Base-by-base conservation (phyloP, 805 yeast species). In the Teunomyces stri region DNA sequence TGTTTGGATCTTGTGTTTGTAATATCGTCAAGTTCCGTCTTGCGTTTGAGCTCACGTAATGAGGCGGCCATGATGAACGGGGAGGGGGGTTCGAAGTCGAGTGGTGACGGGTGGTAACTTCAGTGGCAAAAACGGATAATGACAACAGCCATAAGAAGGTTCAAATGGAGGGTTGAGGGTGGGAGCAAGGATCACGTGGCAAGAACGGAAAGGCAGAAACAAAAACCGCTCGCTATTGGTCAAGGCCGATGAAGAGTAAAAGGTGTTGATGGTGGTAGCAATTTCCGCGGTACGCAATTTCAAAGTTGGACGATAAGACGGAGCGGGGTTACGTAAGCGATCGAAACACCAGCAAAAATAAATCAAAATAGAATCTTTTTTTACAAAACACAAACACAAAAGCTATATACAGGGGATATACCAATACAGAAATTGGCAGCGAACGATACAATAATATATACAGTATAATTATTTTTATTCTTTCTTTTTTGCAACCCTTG, bases 21-120 rank as follows among this genome's bases (percentile, higher is more conserved):
- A 42, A 51, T 61, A 48, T 66, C 75, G 47, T 66, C 58, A 48
- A 68, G 72, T 54, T 58, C 59, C 42, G 54, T 45, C 51, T 68
- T 70, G 49, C 74, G 61, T 54, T 69, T 68, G 43, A 63, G 54
- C 28, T 65, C 70, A 29, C 60, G 50, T 44, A 66, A 57, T 44
- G 62, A 61, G 39, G 71, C 71, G 21, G 70, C 72, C 73, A 68
- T 68, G 43, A 27, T 54, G 46, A 21, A 18, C 3, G 18, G 29
- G 20, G 28, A 16, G 33, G 31, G 36, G 47, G 22, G 34, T 44
- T 16, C 38, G 13, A 20, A 20, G 21, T 35, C 34, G 34, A 31
- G 38, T 21, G 38, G 38, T 35, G 22, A 38, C 40, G 41, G 47
- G 41, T 15, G 34, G 35, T 20, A 34, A 18, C 20, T 18, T 35